Base-by-base conservation (phyloP, 108 stramenopile species). In the Cyclotella choctawhatcheeana region DNA sequence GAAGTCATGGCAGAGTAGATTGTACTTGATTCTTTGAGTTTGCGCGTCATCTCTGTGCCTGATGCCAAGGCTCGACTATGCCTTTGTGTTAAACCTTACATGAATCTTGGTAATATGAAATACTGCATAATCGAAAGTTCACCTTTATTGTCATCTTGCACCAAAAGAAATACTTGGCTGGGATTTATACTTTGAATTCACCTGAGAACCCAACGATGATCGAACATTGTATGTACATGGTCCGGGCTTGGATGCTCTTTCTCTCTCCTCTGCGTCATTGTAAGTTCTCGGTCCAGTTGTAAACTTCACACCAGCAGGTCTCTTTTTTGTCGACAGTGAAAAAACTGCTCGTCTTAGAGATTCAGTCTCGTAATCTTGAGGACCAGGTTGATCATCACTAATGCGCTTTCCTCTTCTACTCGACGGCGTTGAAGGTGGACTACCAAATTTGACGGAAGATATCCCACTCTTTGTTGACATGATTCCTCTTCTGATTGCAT, bases 241-340 rank as follows among this genome's bases (percentile, higher is more conserved):
- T 22, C 81, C 84, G 6, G 81, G 84, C 25, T 65, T 82, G 0
- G 58, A 44, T 12, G 62, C 71, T 20, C 80, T 13, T 63, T 78
- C 84, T 64, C 71, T 67, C 27, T 69, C 84, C 44, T 82, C 77
- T 0, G 55, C 77, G 53, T 85, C 81, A 60, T 85, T 82, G 69
- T 79, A 85, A 1, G 84, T 85, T 16, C 84, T 33, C 0, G 80
- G 81, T 6, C 84, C 84, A 0, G 84, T 85, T 18, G 72, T 79
- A 34, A 85, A 85, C 54, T 67, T 74, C 0, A 79, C 64, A 1
- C 84, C 84, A 25, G 65, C 59, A 14, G 81, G 77, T 52, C 76
- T 52, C 32, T 58, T 52, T 32, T 79, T 74, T 17, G 84, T 82
- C 2, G 73, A 75, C 7, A 85, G 31, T 12, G 44, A 37, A 48